These are phyloP conservation scores for Auricularia heimuer DNA, from an alignment of 768 basidiomycete species.

Conservation along the genomic window DNA sequence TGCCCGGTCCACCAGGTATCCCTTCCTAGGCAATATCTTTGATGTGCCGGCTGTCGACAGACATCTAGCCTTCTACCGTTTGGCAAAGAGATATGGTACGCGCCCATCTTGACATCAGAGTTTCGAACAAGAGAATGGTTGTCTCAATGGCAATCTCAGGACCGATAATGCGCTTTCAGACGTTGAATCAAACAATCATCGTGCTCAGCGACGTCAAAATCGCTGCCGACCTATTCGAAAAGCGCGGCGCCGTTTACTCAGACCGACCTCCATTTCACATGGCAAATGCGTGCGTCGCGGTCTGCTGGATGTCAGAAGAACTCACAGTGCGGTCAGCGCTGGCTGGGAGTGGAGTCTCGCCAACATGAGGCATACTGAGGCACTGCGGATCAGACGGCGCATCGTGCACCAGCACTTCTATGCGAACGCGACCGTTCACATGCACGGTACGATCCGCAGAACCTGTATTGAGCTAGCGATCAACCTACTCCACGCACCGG, in stretches of 20 bases:
- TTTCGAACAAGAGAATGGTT: background rate
- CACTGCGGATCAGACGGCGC: too few relatives aligned
- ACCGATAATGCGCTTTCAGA: background rate
- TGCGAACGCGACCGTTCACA: background rate
- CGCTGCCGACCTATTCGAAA: conserved; percentile 3
- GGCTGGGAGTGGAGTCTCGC: too few relatives aligned
- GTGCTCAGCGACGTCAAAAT: background rate
- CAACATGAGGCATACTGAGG: too few relatives aligned
- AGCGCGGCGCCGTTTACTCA: conserved; percentile 5
- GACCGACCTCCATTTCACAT: background rate
- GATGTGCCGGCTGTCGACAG: conserved; percentile 46
- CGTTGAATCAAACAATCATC: background rate
- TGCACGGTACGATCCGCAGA: background rate
- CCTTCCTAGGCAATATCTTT: conserved; percentile 52
- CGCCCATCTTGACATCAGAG: background rate
- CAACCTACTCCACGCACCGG: background rate
- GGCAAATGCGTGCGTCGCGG: background rate
- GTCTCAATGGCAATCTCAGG: background rate
- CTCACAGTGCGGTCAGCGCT: too few relatives aligned
- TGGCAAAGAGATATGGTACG: background rate
- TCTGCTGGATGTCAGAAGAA: too few relatives aligned
- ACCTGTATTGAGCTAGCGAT: background rate
- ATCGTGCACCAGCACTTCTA: background rate
- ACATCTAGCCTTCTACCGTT: background rate
- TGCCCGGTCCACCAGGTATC: conserved; percentile 47